phyloP scores from a whole-genome alignment of 176 grass and related monocot species.

The Aegilops sharonensis region DNA sequence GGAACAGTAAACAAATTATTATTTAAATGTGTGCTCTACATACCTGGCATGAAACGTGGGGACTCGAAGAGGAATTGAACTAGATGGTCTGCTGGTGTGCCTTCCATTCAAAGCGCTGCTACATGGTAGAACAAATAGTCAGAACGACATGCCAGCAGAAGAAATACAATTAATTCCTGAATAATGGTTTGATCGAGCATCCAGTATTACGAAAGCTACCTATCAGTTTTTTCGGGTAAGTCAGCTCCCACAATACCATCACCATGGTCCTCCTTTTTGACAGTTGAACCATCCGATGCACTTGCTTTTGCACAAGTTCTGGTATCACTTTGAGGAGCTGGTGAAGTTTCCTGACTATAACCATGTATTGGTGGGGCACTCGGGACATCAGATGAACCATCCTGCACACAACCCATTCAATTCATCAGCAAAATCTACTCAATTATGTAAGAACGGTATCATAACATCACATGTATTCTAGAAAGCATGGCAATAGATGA shows the following conservation, averaged over 20 bases:
- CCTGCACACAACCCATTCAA: constrained; percentile 40
- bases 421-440: background rate
- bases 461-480: background rate
- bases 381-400: constrained; percentile 62
- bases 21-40: constrained; percentile 15
- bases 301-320: constrained; percentile 31
- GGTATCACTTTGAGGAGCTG: constrained; percentile 36
- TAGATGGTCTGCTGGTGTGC: constrained; percentile 58
- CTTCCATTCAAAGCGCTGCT: constrained; percentile 41
- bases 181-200: constrained; percentile 18
- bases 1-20: constrained; percentile 15
- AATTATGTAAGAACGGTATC: background rate
- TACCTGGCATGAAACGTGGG: constrained; percentile 97
- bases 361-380: constrained; percentile 94
- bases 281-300: constrained; percentile 33
- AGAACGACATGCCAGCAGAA: constrained; percentile 28
- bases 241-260: constrained; percentile 40
- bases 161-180: background rate
- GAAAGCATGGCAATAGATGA: background rate
- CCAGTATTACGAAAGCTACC: constrained; percentile 44
- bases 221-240: constrained; percentile 46
- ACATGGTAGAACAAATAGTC: constrained; percentile 23
- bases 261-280: constrained; percentile 32
- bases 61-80: constrained; percentile 65
- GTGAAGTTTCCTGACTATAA: constrained; percentile 57